Base-by-base conservation (phyloP, 805 yeast genomes). In the Komagataella populi region DNA sequence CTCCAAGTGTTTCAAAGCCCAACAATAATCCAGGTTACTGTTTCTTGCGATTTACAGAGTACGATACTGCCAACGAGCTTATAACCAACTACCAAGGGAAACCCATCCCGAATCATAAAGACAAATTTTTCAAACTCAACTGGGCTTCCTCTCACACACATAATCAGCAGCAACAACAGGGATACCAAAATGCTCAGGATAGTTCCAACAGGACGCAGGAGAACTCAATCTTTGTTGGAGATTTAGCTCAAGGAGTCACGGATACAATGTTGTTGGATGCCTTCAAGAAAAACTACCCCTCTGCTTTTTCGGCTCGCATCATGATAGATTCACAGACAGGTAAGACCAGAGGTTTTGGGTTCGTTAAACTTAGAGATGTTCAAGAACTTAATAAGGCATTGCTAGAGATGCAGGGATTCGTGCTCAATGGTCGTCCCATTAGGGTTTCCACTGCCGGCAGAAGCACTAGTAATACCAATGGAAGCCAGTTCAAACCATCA, bases 221-320 rank as follows among this genome's bases (percentile, higher is more conserved):
- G 56, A 74, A 65, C 56, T 83, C 96, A 1, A 71, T 90, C 20
- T 89, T 89, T 66, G 91, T 90, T 16, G 96, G 96, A 47, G 96
- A 88, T 63, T 67, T 89, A 55, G 80, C 83, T 6, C 79, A 83
- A 20, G 87, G 82, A 51, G 82, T 86, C 20, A 79, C 81, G 16
- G 96, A 89, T 54, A 71, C 74, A 14, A 70, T 73, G 45, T 69
- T 89, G 22, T 75, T 76, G 53, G 84, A 83, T 49, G 71, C 78
- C 46, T 89, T 90, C 67, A 81, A 78, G 54, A 66, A 78, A 4
- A 76, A 80, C 53, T 89, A 78, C 61, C 82, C 90, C 1, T 84
- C 90, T 6, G 80, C 87, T 51, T 74, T 80, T 50, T 81, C 83
- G 57, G 93, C 82, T 6, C 87, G 84, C 60, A 78, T 89, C 55